Percentiles rank a stretch among this genome's conserved stretches.
These are phyloP conservation scores for Cystobasidium onofrii DNA, from an alignment of 768 basidiomycete genomes.

Conservation along the genomic window DNA sequence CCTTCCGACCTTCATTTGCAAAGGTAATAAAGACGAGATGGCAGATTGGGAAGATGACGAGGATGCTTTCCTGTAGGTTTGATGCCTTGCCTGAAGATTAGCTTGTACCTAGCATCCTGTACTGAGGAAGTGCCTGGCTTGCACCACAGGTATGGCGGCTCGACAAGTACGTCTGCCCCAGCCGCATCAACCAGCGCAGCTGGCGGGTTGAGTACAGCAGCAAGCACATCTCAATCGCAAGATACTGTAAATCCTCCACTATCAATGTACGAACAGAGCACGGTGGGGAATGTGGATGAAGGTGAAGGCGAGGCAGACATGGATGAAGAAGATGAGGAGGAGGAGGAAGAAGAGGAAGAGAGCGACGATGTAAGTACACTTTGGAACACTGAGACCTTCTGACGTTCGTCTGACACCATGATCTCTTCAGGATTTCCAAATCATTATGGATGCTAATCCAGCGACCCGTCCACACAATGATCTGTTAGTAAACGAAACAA, in stretches of 20 bases:
- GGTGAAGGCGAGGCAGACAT: constrained; percentile 37
- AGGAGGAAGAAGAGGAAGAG: constrained; percentile 45
- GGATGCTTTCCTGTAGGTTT: constrained; percentile 20
- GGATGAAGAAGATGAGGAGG: constrained; percentile 51
- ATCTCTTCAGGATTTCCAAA: constrained; percentile 64
- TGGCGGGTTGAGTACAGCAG: neutral
- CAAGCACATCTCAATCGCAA: neutral
- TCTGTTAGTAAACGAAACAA: neutral
- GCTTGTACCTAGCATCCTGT: neutral
- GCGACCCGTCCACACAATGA: neutral
- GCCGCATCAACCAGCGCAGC: neutral
- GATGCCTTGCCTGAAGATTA: neutral
- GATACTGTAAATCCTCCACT: neutral
- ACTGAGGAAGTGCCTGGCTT: neutral
- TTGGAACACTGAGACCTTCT: constrained; percentile 1
- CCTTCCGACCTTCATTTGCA: no score
- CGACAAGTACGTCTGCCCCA: neutral
- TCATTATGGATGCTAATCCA: constrained; percentile 70
- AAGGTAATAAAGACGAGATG: neutral
- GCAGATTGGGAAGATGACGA: constrained; percentile 23
- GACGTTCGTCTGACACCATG: constrained; percentile 24
- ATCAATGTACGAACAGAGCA: neutral
- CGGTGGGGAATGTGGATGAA: constrained; percentile 38
- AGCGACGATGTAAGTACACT: constrained; percentile 52
- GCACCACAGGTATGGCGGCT: neutral